Conservation (phyloP, 2,329 filamentous ascomycete species). For the Fusarium liriodendri region DNA sequence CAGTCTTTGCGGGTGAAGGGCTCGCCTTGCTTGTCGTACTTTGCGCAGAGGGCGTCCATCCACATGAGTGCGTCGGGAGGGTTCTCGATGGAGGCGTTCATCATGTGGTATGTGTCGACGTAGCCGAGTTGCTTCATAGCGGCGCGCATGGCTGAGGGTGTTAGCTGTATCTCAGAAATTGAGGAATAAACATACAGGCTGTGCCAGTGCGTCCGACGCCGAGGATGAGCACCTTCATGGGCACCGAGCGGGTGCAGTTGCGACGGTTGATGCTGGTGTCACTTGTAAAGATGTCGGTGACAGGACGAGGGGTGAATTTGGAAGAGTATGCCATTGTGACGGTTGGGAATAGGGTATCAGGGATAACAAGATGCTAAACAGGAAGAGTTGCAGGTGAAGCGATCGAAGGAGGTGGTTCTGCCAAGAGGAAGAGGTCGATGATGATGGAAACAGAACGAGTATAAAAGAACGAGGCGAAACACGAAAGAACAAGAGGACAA, state of each 20-base stretch:
- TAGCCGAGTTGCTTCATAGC: constrained; percentile 76
- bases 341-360: background rate
- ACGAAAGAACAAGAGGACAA: background rate
- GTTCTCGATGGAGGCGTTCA: constrained; percentile 74
- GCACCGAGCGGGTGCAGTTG: constrained; percentile 72
- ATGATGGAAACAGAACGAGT: background rate
- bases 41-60: constrained; percentile 74
- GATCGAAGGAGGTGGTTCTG: background rate
- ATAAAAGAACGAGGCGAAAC: background rate
- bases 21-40: constrained; percentile 50
- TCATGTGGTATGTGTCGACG: constrained; percentile 79
- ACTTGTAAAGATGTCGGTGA: constrained; percentile 70
- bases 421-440: background rate
- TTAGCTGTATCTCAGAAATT: background rate
- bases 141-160: constrained; percentile 65
- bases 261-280: constrained; percentile 77
- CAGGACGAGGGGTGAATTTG: constrained; percentile 51
- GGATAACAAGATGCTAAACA: background rate
- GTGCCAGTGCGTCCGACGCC: constrained; percentile 78
- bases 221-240: constrained; percentile 78
- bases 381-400: background rate
- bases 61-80: constrained; percentile 71
- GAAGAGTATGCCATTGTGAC: constrained; percentile 45
- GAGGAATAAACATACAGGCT: constrained; percentile 64
- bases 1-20: constrained; percentile 74